A percentile compares a stretch with the other conserved stretches of the same genome.
phyloP scores from a whole-genome alignment of 306 rosid species.

The Quercus wislizeni region DNA sequence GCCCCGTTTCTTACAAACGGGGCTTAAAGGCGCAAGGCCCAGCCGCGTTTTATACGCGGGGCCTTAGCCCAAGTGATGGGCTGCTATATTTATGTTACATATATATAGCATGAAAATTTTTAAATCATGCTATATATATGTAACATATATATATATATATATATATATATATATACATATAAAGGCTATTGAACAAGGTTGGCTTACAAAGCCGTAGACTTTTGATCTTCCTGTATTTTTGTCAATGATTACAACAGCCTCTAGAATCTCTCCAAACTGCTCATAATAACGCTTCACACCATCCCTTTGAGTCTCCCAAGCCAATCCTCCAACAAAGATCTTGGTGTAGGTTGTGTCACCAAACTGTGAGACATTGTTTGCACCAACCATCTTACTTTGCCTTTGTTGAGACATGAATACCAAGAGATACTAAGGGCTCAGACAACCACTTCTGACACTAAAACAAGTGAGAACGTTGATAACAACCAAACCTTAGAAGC shows the following conservation, averaged over 20 bases:
- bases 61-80: too few species aligned
- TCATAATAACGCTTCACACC: constrained; percentile 43
- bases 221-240: constrained; percentile 50
- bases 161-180: too few species aligned
- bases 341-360: constrained; percentile 48
- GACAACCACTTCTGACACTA: not conserved
- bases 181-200: not conserved
- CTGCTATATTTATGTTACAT: too few species aligned
- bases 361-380: constrained; percentile 23
- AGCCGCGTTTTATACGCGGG: too few species aligned
- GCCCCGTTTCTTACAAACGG: too few species aligned
- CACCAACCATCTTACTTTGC: constrained; percentile 38
- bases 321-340: constrained; percentile 63
- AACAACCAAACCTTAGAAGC: not conserved
- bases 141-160: too few species aligned
- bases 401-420: constrained; percentile 36
- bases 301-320: constrained; percentile 56
- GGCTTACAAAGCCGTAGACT: constrained; percentile 65
- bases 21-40: too few species aligned
- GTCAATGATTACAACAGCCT: constrained; percentile 58
- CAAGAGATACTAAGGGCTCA: constrained; percentile 2
- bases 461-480: not conserved
- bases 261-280: constrained; percentile 57
- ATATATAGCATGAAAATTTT: not conserved
- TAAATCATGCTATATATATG: not conserved